Evolutionary conservation across 2,329 filamentous ascomycete genomes (phyloP).

Genomic region (Aspergillus aculeatinus): DNA sequence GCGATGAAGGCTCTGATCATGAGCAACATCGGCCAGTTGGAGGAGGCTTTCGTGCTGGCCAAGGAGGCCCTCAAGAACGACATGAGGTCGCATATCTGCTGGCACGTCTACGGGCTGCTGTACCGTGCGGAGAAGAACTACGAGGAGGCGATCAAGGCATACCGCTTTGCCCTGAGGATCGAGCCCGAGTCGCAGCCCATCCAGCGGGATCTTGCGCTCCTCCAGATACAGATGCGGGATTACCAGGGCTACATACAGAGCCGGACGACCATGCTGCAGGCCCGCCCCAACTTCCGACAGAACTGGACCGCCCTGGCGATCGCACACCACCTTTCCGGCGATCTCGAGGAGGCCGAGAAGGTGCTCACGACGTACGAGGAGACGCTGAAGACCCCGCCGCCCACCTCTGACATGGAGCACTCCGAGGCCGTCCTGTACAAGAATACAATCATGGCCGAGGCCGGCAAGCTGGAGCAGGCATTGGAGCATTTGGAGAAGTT

Average conservation of each 20-base stretch:
- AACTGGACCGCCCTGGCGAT: constrained; percentile 98
- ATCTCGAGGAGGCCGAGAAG: constrained; percentile 82
- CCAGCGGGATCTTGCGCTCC: constrained; percentile 84
- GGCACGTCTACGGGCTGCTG: constrained; percentile 96
- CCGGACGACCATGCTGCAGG: constrained; percentile 81
- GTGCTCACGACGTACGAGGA: constrained; percentile 90
- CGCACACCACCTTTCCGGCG: constrained; percentile 85
- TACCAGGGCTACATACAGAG: constrained; percentile 92
- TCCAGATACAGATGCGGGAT: constrained; percentile 96
- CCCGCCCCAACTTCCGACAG: constrained; percentile 75
- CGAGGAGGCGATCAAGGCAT: constrained; percentile 98
- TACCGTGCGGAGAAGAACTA: constrained; percentile 96
- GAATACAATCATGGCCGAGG: constrained; percentile 89
- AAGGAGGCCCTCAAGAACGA: constrained; percentile 91
- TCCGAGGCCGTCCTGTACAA: constrained; percentile 94
- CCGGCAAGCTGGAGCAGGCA: constrained; percentile 77
- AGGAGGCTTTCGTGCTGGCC: constrained; percentile 90
- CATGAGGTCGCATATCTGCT: constrained; percentile 99
- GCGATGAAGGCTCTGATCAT: constrained; percentile 99
- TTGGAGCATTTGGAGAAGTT: constrained; percentile 80
- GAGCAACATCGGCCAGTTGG: constrained; percentile 85
- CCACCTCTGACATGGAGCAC: constrained; percentile 81
- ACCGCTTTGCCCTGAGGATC: constrained; percentile 89
- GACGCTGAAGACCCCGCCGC: constrained; percentile 77
- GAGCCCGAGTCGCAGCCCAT: constrained; percentile 96